A percentile compares a stretch with the other conserved stretches of the same genome.
These are phyloP conservation scores for Calonectria leucothoes DNA, from an alignment of 2,329 filamentous ascomycete species.

Conservation along the genomic window DNA sequence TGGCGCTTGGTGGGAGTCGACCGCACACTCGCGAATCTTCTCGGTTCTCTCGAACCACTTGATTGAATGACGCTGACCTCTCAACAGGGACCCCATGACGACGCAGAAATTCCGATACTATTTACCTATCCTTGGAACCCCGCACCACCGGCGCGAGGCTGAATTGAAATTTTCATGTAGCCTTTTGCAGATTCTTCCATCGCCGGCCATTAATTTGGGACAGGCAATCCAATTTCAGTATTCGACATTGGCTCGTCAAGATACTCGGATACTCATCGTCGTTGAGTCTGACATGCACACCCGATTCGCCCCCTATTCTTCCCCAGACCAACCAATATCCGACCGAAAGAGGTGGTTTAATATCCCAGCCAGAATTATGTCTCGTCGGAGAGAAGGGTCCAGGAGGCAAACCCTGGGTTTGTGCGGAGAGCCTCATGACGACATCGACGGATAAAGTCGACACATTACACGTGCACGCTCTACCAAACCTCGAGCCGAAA, in stretches of 20 bases:
- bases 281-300: not conserved
- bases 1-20: too few relatives aligned
- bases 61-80: not conserved
- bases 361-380: not conserved
- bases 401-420: not conserved
- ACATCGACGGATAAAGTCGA: not conserved
- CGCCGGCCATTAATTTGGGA: not conserved
- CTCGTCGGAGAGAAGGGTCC: too few relatives aligned
- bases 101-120: not conserved
- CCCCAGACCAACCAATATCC: not conserved
- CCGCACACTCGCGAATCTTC: too few relatives aligned
- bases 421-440: not conserved
- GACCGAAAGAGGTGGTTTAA: not conserved
- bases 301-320: not conserved
- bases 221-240: not conserved
- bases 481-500: not conserved
- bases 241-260: not conserved
- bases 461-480: not conserved
- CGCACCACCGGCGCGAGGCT: not conserved
- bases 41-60: too few relatives aligned
- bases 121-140: not conserved
- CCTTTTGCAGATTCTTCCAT: not conserved
- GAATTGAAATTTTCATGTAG: not conserved
- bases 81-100: not conserved
- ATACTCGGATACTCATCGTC: not conserved